Evolutionary conservation across 106 monocot genomes (phyloP), one percentile per base, ranked within the genome.

Genomic region (Dendrobium catenatum): DNA sequence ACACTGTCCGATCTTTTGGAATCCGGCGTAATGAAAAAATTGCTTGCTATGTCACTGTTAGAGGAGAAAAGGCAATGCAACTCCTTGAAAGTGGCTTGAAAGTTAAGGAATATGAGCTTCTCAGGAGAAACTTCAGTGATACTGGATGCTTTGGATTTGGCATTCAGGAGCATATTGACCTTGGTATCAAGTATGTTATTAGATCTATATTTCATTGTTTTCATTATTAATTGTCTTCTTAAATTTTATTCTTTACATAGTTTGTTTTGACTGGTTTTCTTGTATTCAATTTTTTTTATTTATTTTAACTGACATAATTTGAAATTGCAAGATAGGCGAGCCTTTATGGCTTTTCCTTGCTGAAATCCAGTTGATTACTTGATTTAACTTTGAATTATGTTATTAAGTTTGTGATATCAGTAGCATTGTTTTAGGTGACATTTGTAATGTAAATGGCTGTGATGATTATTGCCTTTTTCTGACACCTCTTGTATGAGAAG

Each of bases 81-180:
- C 85, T 93, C 9, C 77, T 93, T 11, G 90, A 93, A 75, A 93
- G 93, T 77, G 93, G 87, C 3, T 80, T 93, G 77, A 90, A 90
- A 74, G 90, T 93, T 40, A 90, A 93, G 79, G 93, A 93, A 40
- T 93, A 93, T 66, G 93, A 93, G 72, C 58, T 90, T 78, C 73
- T 93, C 16, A 87, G 88, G 44, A 88, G 86, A 82, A 93, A 93
- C 58, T 93, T 93, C 68, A 90, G 90, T 82, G 93, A 93, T 41
- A 90, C 85, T 42, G 93, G 90, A 26, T 93, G 93, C 27, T 93
- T 93, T 85, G 93, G 93, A 16, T 93, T 93, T 87, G 93, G 93
- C 8, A 93, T 93, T 59, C 88, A 93, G 80, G 90, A 90, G 84
- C 93, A 90, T 51, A 93, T 93, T 80, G 93, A 93, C 82, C 85